These are phyloP conservation scores for Psidium friedrichsthalianum DNA, from an alignment of 345 rosid genomes.

Conservation along the genomic window DNA sequence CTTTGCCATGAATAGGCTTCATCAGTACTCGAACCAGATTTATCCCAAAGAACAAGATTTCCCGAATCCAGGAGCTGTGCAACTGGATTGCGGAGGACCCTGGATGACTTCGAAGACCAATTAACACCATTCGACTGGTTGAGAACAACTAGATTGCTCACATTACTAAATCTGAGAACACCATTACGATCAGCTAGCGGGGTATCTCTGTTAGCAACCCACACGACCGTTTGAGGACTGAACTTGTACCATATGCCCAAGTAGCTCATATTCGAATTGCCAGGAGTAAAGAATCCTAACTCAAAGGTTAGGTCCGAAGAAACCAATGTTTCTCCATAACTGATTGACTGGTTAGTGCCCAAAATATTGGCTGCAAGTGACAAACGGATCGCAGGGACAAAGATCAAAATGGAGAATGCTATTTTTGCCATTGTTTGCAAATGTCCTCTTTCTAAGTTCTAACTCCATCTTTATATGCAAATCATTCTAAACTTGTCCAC, in stretches of 20 bases:
- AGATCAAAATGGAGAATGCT: background rate
- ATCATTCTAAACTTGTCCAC: too few species aligned
- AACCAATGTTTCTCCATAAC: background rate
- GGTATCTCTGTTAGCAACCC: slow-evolving; percentile 36
- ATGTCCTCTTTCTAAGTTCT: background rate
- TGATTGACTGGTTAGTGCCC: background rate
- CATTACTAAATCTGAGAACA: slow-evolving; percentile 1
- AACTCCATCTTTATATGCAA: background rate
- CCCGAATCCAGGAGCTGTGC: slow-evolving; percentile 22
- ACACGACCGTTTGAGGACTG: slow-evolving; percentile 4
- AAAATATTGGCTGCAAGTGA: background rate
- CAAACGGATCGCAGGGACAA: background rate
- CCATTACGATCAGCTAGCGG: slow-evolving; percentile 8
- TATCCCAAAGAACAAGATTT: slow-evolving; percentile 14
- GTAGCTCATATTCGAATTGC: slow-evolving; percentile 4
- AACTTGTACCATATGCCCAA: slow-evolving; percentile 28
- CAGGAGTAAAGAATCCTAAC: slow-evolving; percentile 8
- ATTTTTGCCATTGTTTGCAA: background rate
- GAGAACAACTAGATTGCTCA: slow-evolving; percentile 2
- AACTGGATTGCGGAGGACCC: background rate
- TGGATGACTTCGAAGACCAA: slow-evolving; percentile 19
- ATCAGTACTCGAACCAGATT: background rate
- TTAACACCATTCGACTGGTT: background rate
- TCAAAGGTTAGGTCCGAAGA: slow-evolving; percentile 1
- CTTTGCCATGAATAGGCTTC: slow-evolving; percentile 20